Evolutionary conservation across 2,329 filamentous ascomycete genomes (phyloP), one percentile per base, ranked within the genome.

Genomic region (Torrubiella hemipterigena): DNA sequence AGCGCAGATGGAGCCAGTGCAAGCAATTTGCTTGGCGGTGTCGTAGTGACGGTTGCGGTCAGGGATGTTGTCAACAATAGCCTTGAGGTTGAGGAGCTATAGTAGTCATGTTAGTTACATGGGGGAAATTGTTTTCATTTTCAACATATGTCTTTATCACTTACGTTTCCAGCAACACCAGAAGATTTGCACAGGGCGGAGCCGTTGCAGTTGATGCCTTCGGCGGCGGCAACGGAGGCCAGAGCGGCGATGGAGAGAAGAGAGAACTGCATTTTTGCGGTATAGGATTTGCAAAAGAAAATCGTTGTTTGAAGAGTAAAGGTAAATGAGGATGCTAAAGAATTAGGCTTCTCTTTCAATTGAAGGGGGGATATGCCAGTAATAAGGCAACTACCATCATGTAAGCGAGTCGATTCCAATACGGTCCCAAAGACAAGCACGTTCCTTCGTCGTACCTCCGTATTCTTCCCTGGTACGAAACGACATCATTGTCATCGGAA

Each of bases 201-300:
- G 27, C 36, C 39, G 7, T 38, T 32, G 29, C 41, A 43, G 32
- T 42, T 39, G 22, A 36, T 40, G n/a, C 39, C 41, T 7, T 37
- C 28, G 2, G 38, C 36, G 2, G 33, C 23, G 19, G 30, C 34
- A 21, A 17, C 28, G 27, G 30, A 21, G 10, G 31, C 17, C 13
- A 40, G 21, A 15, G 30, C 27, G 3, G 24, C 11, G 19, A 34
- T 2, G 12, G 21, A 21, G 22, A 9, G 23, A 17, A 11, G 20
- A 21, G 15, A 12, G 24, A 18, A 15, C 17, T 17, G 10, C 12
- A 26, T 20, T 28, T 34, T 28, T 30, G 28, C 10, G 25, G 23
- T 8, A 4, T 12, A 7, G 25, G 27, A 9, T 11, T 7, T 8
- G 15, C 7, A 14, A 26, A 14, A 14, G n/a, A 8, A n/a, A n/a